Base-by-base conservation (phyloP, 805 yeast genomes). In the Torulaspora maleeae region DNA sequence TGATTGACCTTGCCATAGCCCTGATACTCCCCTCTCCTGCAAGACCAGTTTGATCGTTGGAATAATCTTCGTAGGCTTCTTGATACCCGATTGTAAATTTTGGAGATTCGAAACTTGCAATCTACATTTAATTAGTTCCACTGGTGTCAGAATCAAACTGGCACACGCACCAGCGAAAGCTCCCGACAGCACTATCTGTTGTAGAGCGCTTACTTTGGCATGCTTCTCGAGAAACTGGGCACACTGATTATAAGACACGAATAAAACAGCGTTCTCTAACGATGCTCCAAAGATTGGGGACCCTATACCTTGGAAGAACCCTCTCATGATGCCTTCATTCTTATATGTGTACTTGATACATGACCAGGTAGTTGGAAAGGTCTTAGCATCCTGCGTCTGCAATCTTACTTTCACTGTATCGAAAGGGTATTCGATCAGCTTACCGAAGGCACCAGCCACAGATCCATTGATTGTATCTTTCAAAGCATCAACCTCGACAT, bases 241-340 rank as follows among this genome's bases (percentile, higher is more conserved):
- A 27, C 80, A 68, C 38, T 70, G 58, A 45, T 77, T 78, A 56
- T 83, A 85, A 10, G 82, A 70, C 43, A 83, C 74, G 59, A 91
- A 91, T 7, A 91, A 68, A 2, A 83, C 79, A 3, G 96, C 89
- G 44, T 82, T 84, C 63, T 91, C 98, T 38, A 86, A 71, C n/a
- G 95, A 83, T 0, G 97, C 96, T 0, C 97, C 97, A 19, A 84
- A 60, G 38, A 90, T 67, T 0, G 98, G 98, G 0, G 95, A 86
- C 10, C 80, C 66, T 5, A 91, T 63, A 1, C 99, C 81, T 50
- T 79, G 79, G 60, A 86, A 90, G 55, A 90, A 84, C 3, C 96
- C 96, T 36, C 52, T 56, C 32, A 68, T 59, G 19, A 83, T 43
- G 0, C 97, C 97, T 60, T 90, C 97, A 17, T 75, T 71, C 1